phyloP scores from a whole-genome alignment of 2,329 filamentous ascomycete species.

The Cryphonectria radicalis region DNA sequence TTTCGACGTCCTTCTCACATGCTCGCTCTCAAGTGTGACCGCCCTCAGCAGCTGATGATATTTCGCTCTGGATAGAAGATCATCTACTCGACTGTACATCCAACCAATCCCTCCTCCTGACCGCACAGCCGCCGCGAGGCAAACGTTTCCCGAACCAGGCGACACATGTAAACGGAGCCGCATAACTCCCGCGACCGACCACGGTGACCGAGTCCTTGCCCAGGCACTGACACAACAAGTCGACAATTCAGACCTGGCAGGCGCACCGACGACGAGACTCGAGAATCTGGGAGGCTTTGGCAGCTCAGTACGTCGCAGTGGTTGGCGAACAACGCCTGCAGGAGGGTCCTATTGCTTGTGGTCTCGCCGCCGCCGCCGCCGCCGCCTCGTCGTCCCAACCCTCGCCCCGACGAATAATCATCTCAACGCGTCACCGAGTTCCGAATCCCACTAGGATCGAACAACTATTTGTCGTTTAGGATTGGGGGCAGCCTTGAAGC shows the following conservation, averaged over 20 bases:
- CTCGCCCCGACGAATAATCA: neutral
- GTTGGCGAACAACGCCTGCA: neutral
- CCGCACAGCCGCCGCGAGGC: neutral
- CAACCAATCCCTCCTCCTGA: neutral
- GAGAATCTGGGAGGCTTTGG: neutral
- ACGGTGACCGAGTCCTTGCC: slow-evolving; percentile 1
- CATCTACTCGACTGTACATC: neutral
- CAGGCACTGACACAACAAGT: neutral
- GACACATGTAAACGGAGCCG: neutral
- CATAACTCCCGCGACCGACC: neutral
- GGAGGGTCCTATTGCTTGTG: neutral
- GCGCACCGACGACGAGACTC: neutral
- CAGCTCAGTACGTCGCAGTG: neutral
- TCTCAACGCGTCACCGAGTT: neutral
- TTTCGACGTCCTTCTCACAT: neutral
- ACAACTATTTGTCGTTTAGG: neutral
- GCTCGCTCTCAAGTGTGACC: neutral
- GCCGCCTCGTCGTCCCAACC: neutral
- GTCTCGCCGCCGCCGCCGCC: neutral
- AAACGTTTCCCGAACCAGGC: neutral
- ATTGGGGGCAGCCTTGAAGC: slow-evolving; percentile 20
- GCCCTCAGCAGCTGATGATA: neutral
- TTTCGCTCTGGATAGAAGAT: neutral
- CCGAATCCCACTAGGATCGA: neutral
- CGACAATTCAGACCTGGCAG: neutral